phyloP scores from a whole-genome alignment of 108 stramenopile genomes.

The Chaetoceros tenuissimus region DNA sequence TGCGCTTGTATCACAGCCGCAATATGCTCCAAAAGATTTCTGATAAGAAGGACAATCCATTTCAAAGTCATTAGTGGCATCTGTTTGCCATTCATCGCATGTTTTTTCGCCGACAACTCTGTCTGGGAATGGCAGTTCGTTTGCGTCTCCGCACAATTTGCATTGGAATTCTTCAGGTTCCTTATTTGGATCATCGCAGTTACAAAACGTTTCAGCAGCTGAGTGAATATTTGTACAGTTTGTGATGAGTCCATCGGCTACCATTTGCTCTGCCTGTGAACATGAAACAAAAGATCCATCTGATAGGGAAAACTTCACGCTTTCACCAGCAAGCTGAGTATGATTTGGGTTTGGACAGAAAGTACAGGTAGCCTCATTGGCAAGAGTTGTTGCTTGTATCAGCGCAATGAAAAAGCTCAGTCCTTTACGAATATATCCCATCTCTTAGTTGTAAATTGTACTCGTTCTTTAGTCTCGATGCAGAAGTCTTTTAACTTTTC shows the following conservation, averaged over 20 bases:
- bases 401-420: too few relatives aligned
- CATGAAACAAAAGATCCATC: neutral
- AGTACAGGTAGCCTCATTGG: too few relatives aligned
- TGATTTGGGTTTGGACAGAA: neutral
- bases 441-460: too few relatives aligned
- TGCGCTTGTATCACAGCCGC: neutral
- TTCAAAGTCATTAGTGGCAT: neutral
- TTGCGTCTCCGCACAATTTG: neutral
- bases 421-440: too few relatives aligned
- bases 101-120: neutral
- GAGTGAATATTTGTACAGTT: neutral
- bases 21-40: neutral
- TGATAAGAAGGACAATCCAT: neutral
- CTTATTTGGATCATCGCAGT: neutral
- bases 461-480: too few relatives aligned
- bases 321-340: neutral
- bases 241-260: neutral
- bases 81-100: neutral
- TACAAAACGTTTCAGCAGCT: neutral
- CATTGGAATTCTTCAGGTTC: neutral
- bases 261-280: neutral
- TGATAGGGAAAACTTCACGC: neutral
- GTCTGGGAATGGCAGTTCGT: neutral
- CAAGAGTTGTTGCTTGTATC: too few relatives aligned
- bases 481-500: too few relatives aligned